Percentiles rank a stretch among this genome's conserved stretches.
Conservation (phyloP, 768 basidiomycete species). For the Termitomyces sp. region DNA sequence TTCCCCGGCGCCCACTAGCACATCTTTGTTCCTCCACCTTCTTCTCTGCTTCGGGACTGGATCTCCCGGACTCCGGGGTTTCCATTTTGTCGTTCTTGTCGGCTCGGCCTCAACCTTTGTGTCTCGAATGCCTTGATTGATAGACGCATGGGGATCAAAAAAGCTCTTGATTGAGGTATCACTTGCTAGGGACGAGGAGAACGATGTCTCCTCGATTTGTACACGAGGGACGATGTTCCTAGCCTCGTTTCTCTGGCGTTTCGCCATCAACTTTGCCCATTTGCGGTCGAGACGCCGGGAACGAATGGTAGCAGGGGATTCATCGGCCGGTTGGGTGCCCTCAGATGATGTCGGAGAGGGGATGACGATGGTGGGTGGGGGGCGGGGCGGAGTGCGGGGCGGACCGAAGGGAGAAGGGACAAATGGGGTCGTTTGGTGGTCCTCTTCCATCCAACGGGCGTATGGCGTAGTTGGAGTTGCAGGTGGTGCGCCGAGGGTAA, state of each 20-base stretch:
- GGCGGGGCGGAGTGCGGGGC: not conserved
- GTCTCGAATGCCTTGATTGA: not conserved
- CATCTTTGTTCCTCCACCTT: not conserved
- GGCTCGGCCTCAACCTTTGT: not conserved
- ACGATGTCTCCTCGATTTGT: not conserved
- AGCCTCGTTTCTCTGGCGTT: not conserved
- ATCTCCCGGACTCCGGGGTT: not conserved
- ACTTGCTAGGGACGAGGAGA: not conserved
- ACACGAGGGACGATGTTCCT: not conserved
- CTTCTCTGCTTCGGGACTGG: not conserved
- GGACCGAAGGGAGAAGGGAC: not conserved
- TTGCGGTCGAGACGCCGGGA: not conserved
- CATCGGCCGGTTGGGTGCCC: not conserved
- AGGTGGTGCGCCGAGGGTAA: not conserved
- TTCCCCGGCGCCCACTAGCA: not conserved
- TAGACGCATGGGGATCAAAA: slow-evolving; percentile 1
- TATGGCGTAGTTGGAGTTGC: slow-evolving; percentile 1
- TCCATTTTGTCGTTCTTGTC: not conserved
- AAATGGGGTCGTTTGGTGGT: not conserved
- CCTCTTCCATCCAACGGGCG: not conserved
- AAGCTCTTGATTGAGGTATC: not conserved
- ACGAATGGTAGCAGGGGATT: not conserved
- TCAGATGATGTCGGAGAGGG: slow-evolving; percentile 6
- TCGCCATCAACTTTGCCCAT: slow-evolving; percentile 1
- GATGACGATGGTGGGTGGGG: not conserved